A percentile compares a stretch with the other conserved stretches of the same genome.
Conservation (phyloP, 192 early-diverging fungal genomes). For the Entomortierella beljakovae region DNA sequence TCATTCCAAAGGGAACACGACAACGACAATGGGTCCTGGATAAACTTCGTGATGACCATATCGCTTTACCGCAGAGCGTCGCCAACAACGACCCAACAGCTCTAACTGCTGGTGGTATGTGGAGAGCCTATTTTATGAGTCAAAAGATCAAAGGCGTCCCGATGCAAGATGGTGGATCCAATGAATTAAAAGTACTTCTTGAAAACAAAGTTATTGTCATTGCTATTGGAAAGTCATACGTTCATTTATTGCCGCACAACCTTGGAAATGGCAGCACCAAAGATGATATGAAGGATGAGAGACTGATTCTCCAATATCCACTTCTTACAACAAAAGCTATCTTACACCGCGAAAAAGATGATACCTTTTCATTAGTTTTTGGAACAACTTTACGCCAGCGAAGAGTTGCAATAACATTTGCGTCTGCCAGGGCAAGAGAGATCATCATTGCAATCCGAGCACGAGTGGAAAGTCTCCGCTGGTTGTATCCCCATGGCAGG, state of each 20-base stretch:
- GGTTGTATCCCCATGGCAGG: slow-evolving; percentile 41
- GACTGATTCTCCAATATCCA: slow-evolving; percentile 44
- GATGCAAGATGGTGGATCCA: not conserved
- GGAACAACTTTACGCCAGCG: slow-evolving; percentile 48
- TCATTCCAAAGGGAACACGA: slow-evolving; percentile 45
- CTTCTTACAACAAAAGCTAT: slow-evolving; percentile 38
- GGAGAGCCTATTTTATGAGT: slow-evolving; percentile 41
- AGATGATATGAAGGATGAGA: slow-evolving; percentile 52
- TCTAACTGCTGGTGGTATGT: slow-evolving; percentile 46
- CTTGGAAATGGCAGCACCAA: slow-evolving; percentile 50
- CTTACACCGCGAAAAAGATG: slow-evolving; percentile 28
- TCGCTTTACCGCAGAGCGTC: slow-evolving; percentile 41
- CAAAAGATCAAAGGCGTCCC: slow-evolving; percentile 47
- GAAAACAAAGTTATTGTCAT: slow-evolving; percentile 45
- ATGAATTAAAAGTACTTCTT: slow-evolving; percentile 31
- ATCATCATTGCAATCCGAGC: slow-evolving; percentile 50
- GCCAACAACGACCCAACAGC: slow-evolving; percentile 43
- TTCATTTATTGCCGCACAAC: slow-evolving; percentile 46
- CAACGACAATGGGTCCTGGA: slow-evolving; percentile 51
- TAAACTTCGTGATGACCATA: slow-evolving; percentile 36
- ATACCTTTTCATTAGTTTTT: slow-evolving; percentile 40
- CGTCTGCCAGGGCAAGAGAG: slow-evolving; percentile 41
- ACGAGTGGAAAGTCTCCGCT: slow-evolving; percentile 46
- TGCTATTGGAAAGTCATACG: slow-evolving; percentile 36
- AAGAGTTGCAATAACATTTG: slow-evolving; percentile 42